A percentile compares a stretch with the other conserved stretches of the same genome.
Conservation (phyloP, 2,329 filamentous ascomycete genomes). For the Sporothrix mexicana region DNA sequence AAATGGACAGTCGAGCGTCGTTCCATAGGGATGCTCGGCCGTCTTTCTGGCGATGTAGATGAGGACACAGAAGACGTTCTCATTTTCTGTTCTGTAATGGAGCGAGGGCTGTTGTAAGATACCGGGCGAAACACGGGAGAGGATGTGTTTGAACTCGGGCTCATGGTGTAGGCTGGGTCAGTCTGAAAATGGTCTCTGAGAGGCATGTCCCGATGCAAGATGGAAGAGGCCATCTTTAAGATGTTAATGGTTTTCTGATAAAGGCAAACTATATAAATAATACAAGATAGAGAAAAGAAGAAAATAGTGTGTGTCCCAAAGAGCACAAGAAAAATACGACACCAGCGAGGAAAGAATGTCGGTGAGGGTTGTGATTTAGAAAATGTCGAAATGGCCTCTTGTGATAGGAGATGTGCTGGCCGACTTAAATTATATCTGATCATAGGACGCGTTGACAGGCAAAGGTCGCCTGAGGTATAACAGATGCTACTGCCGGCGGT, state of each 20-base stretch:
- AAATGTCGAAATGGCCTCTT: neutral
- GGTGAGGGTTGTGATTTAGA: neutral
- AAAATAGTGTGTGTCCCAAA: neutral
- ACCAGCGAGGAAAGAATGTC: no score
- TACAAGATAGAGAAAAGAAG: neutral
- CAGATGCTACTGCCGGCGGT: neutral
- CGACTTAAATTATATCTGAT: neutral
- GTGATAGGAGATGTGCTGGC: neutral
- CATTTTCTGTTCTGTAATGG: no score
- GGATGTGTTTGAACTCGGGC: neutral
- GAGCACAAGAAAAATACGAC: neutral
- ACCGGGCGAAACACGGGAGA: constrained; percentile 16
- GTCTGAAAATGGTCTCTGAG: neutral
- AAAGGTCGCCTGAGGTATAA: neutral
- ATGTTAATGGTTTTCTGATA: neutral
- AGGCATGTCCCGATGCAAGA: neutral
- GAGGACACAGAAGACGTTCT: no score
- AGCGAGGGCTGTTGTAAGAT: neutral
- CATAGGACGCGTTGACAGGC: neutral
- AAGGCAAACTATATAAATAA: neutral
- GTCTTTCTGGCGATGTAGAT: neutral
- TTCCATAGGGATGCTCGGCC: neutral
- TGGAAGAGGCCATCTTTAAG: neutral
- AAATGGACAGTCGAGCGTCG: constrained; percentile 29
- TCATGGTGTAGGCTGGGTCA: neutral